Evolutionary conservation across 2,329 filamentous ascomycete species (phyloP).

Genomic region (Exserohilum rostratum): DNA sequence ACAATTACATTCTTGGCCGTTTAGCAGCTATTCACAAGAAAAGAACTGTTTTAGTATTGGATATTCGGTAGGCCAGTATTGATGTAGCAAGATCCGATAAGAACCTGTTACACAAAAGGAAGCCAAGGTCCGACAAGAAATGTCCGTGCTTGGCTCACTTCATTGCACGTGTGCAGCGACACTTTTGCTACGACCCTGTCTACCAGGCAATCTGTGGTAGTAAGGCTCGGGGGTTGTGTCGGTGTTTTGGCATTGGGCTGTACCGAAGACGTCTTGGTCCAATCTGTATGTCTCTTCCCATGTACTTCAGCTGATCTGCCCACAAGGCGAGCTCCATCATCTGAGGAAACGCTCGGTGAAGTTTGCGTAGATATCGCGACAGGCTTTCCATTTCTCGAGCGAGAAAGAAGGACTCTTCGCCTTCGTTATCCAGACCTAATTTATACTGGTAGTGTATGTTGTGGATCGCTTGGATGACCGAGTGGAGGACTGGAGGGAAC

Average conservation of each 20-base stretch:
- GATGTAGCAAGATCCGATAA: background rate
- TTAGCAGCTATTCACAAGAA: background rate
- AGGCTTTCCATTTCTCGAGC: slow-evolving; percentile 19
- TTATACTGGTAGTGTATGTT: slow-evolving; percentile 20
- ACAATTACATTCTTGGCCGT: background rate
- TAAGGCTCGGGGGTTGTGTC: slow-evolving; percentile 1
- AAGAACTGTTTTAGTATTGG: background rate
- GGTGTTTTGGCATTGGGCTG: background rate
- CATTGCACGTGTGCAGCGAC: background rate
- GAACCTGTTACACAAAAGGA: background rate
- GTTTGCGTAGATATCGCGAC: slow-evolving; percentile 4
- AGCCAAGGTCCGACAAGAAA: background rate
- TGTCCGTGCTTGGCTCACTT: too few relatives aligned
- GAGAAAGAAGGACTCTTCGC: slow-evolving; percentile 12
- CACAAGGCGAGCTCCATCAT: slow-evolving; percentile 11
- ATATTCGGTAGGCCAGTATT: background rate
- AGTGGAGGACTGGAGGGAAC: background rate
- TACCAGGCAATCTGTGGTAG: background rate
- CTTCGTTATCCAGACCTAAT: slow-evolving; percentile 12
- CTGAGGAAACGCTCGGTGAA: slow-evolving; percentile 4
- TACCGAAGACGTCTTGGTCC: slow-evolving; percentile 6
- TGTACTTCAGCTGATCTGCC: slow-evolving; percentile 13
- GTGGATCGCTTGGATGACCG: background rate
- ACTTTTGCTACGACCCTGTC: background rate
- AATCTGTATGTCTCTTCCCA: slow-evolving; percentile 12